Base-by-base conservation (phyloP, 2,329 filamentous ascomycete genomes). In the Xylariaceae sp. region DNA sequence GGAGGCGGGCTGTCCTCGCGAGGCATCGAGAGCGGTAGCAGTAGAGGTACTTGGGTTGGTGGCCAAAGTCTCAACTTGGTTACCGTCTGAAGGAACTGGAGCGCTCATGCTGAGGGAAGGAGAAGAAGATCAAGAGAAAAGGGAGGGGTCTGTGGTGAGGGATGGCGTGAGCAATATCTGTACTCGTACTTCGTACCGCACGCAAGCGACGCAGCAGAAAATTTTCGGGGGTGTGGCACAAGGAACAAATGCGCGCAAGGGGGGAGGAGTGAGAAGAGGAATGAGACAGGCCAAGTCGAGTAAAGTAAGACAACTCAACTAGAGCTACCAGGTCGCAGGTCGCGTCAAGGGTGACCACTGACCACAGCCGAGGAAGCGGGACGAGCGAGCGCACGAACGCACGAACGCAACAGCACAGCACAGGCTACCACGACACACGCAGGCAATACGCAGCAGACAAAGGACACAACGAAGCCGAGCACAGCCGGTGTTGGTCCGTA, bases 1-100 rank as follows among this genome's bases (percentile, higher is more conserved):
- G 82, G 82, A 68, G 83, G 82, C 58, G 83, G 83, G 75, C 81
- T 84, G 77, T 83, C 79, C 75, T 84, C 81, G 74, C 82, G 81
- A 78, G 81, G 80, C 82, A 85, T 85, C 77, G 75, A 81, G 76
- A 68, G 70, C 67, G 65, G 68, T 67, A 61, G 73, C 67, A 61
- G 71, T 55, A 53, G 68, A 58, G 65, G 69, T 64, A 62, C 62
- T 67, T 66, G 68, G 66, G 64, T 72, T 69, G 64, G 70, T 67
- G 64, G 74, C 70, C 68, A 73, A 71, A 63, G 68, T 66, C 62
- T 71, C 68, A 69, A 70, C 71, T 70, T 68, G 70, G 67, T 67
- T 73, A 67, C 72, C 69, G 68, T 72, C 68, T 67, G 69, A 69
- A 65, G 61, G 64, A 65, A 67, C 61, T 65, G 69, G 69, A 66